Percentiles rank a stretch among this genome's conserved stretches.
Evolutionary conservation across 306 rosid genomes (phyloP).

Genomic region (Casuarina equisetifolia): DNA sequence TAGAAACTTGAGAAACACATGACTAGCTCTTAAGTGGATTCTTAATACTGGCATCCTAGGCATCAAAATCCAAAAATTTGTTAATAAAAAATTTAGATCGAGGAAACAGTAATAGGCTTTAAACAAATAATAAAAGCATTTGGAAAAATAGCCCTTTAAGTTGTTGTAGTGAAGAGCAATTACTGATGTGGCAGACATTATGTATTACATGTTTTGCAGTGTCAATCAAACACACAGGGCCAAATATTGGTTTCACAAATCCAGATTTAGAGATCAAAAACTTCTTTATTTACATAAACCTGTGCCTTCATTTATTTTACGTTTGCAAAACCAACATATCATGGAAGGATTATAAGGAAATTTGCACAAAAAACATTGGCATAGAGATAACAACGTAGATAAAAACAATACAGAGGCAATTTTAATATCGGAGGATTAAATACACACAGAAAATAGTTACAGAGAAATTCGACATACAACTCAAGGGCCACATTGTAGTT

Average conservation of each 20-base stretch:
- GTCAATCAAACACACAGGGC: neutral
- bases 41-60: slow-evolving; percentile 1
- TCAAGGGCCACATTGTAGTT: neutral
- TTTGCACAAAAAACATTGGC: neutral
- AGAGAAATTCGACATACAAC: neutral
- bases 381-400: too few relatives aligned
- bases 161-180: too few relatives aligned
- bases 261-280: neutral
- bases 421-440: too few relatives aligned
- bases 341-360: neutral
- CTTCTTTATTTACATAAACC: neutral
- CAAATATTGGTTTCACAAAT: neutral
- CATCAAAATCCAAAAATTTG: neutral
- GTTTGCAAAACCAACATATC: neutral
- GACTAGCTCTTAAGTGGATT: neutral
- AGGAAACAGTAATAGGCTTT: neutral
- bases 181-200: too few relatives aligned
- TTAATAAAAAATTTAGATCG: neutral
- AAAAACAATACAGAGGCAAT: neutral
- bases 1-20: neutral
- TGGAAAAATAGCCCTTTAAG: neutral
- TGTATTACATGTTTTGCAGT: too few relatives aligned
- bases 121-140: neutral
- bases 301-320: neutral
- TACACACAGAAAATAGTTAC: too few relatives aligned